These are phyloP conservation scores for Suillus fuscotomentosus DNA, from an alignment of 768 basidiomycete species.

Conservation along the genomic window DNA sequence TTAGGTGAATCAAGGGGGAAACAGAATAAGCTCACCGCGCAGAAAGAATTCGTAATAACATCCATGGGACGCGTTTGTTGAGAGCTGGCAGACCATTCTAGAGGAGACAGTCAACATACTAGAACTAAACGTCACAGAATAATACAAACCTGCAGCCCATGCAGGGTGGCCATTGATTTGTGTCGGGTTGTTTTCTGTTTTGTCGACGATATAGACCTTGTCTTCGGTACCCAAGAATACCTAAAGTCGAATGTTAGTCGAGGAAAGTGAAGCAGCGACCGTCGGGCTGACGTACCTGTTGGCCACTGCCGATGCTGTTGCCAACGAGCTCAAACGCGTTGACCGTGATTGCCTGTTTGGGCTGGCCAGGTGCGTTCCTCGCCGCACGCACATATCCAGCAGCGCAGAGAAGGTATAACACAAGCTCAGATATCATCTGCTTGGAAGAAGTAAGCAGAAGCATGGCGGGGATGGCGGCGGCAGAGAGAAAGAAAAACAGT, in stretches of 20 bases:
- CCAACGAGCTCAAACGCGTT: conserved; percentile 71
- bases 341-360: conserved; percentile 40
- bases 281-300: conserved; percentile 51
- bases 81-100: conserved; percentile 54
- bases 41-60: conserved; percentile 77
- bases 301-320: conserved; percentile 68
- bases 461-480: background rate
- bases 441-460: background rate
- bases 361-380: conserved; percentile 45
- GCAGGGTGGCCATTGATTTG: conserved; percentile 68
- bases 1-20: background rate
- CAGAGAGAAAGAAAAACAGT: background rate
- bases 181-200: conserved; percentile 71
- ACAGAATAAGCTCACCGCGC: conserved; percentile 52
- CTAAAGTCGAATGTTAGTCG: conserved; percentile 15
- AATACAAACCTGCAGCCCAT: conserved; percentile 57
- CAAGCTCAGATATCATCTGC: background rate
- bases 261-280: background rate
- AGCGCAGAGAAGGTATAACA: conserved; percentile 5
- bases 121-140: background rate
- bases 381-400: conserved; percentile 1
- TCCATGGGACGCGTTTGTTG: conserved; percentile 71
- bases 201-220: conserved; percentile 71
- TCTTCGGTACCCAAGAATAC: conserved; percentile 44
- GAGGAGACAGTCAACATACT: background rate